Evolutionary conservation across 2,329 filamentous ascomycete genomes (phyloP).

Genomic region (Fusarium poae): DNA sequence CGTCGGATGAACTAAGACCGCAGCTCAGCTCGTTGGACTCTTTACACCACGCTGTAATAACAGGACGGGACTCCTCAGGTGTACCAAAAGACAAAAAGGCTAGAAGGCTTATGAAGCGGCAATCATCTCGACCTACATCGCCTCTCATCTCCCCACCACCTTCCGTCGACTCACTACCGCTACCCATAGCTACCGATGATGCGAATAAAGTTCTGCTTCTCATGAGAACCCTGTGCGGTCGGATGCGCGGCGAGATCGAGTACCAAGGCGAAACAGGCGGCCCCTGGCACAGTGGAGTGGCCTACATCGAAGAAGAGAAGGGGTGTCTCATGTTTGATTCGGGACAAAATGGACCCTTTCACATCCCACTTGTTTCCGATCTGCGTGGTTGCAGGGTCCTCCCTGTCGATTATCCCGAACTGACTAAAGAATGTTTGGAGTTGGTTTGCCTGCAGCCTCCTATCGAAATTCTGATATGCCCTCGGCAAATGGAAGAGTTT

Average conservation of each 20-base stretch:
- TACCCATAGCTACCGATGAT: conserved; percentile 73
- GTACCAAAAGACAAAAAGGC: conserved; percentile 59
- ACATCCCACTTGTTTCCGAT: conserved; percentile 77
- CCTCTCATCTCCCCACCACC: conserved; percentile 67
- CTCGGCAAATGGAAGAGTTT: conserved; percentile 73
- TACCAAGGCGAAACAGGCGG: conserved; percentile 73
- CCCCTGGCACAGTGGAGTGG: conserved; percentile 78
- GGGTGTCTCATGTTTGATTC: conserved; percentile 82
- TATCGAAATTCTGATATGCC: conserved; percentile 74
- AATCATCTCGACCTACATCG: conserved; percentile 69
- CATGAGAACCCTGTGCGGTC: conserved; percentile 82
- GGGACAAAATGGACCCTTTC: conserved; percentile 73
- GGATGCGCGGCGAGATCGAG: conserved; percentile 83
- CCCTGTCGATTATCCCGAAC: conserved; percentile 63
- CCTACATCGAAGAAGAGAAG: conserved; percentile 81
- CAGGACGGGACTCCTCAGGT: conserved; percentile 53
- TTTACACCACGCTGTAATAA: conserved; percentile 58
- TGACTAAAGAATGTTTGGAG: conserved; percentile 65
- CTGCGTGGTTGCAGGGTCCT: conserved; percentile 79
- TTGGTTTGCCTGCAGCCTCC: conserved; percentile 66
- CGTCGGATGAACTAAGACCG: conserved; percentile 63
- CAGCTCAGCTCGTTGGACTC: conserved; percentile 57
- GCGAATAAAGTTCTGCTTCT: conserved; percentile 78
- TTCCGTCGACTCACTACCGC: conserved; percentile 70
- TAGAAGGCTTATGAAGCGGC: conserved; percentile 68